These are phyloP conservation scores for Dactylellina haptotyla DNA, from an alignment of 2,329 filamentous ascomycete species.

Conservation along the genomic window DNA sequence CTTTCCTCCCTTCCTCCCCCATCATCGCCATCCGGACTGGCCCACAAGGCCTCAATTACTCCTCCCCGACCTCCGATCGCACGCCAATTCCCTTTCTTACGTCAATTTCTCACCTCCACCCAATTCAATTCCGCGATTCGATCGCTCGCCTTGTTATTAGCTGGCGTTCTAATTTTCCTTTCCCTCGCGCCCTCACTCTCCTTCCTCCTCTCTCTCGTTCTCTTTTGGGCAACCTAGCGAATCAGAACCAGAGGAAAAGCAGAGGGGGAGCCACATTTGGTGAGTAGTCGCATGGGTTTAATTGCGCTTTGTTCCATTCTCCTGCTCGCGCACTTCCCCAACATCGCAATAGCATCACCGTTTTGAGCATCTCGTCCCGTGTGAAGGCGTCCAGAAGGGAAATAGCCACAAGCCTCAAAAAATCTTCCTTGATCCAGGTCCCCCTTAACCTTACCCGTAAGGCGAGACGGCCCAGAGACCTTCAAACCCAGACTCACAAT, in stretches of 20 bases:
- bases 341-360: slow-evolving; percentile 24
- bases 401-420: slow-evolving; percentile 27
- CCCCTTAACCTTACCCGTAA: neutral
- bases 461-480: neutral
- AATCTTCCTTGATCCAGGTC: too few relatives aligned
- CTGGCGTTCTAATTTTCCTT: slow-evolving; percentile 37
- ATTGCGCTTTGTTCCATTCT: slow-evolving; percentile 32
- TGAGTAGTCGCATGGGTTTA: slow-evolving; percentile 20
- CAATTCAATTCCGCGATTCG: slow-evolving; percentile 41
- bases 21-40: slow-evolving; percentile 38
- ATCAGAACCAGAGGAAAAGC: neutral
- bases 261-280: slow-evolving; percentile 1
- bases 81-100: slow-evolving; percentile 4
- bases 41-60: neutral
- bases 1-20: neutral
- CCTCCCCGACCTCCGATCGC: neutral
- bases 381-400: slow-evolving; percentile 12
- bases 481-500: neutral
- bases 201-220: too few relatives aligned
- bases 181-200: too few relatives aligned
- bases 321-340: slow-evolving; percentile 5
- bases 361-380: neutral
- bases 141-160: slow-evolving; percentile 36
- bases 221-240: too few relatives aligned
- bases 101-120: slow-evolving; percentile 9